Evolutionary conservation across 495 filamentous ascomycete species (phyloP).

Genomic region (Polyplosphaeria fusca): DNA sequence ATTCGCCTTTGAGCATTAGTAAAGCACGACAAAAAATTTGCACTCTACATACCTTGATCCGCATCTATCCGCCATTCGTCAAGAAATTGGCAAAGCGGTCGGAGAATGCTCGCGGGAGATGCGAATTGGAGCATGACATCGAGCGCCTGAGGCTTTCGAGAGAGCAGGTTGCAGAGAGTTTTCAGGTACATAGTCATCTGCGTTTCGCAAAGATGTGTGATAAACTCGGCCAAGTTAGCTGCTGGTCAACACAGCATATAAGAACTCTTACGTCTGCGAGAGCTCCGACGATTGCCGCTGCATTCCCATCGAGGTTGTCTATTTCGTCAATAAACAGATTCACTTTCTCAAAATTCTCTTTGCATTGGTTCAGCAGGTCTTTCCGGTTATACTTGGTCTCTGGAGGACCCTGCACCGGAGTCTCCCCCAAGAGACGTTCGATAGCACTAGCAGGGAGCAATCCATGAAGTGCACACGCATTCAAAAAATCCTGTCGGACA

Average conservation of each 20-base stretch:
- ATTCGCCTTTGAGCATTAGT: slow-evolving; percentile 57
- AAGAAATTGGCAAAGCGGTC: slow-evolving; percentile 78
- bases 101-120: slow-evolving; percentile 67
- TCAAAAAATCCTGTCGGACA: slow-evolving; percentile 87
- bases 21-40: not conserved
- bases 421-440: slow-evolving; percentile 76
- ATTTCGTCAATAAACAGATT: slow-evolving; percentile 74
- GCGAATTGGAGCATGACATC: slow-evolving; percentile 88
- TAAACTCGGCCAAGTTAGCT: slow-evolving; percentile 53
- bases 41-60: slow-evolving; percentile 63
- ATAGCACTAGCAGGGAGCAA: slow-evolving; percentile 76
- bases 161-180: slow-evolving; percentile 74
- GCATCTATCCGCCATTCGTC: slow-evolving; percentile 93
- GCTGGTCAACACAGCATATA: not conserved
- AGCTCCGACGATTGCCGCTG: slow-evolving; percentile 79
- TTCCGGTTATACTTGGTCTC: slow-evolving; percentile 72
- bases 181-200: slow-evolving; percentile 93
- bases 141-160: slow-evolving; percentile 69
- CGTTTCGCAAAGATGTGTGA: slow-evolving; percentile 69
- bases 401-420: slow-evolving; percentile 78
- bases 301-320: slow-evolving; percentile 92
- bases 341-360: slow-evolving; percentile 64
- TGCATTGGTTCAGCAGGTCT: slow-evolving; percentile 69
- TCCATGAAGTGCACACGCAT: slow-evolving; percentile 82
- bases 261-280: slow-evolving; percentile 63